Evolutionary conservation across 2,329 filamentous ascomycete species (phyloP), one percentile per base, ranked within the genome.

Genomic region (Aureobasidium mangrovei): DNA sequence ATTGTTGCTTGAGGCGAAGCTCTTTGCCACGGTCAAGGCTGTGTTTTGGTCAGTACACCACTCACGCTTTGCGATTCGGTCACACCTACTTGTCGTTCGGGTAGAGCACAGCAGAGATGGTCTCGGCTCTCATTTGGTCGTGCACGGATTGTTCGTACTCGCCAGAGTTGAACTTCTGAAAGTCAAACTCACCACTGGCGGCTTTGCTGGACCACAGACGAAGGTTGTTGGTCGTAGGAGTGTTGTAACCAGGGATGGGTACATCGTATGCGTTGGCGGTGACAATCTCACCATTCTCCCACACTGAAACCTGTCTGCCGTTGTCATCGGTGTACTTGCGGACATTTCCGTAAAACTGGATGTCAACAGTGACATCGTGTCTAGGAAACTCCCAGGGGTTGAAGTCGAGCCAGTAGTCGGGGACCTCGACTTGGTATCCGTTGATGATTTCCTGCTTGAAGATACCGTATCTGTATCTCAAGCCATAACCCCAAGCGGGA

Each of bases 381-480:
- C 93, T 81, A 40, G 91, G 90, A 65, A 97, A 98, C 69, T 98
- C 93, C 93, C 93, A 98, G 0, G 93, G 93, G 72, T 98, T 98
- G 72, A 97, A 96, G 69, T 97, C 93, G 53, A 98, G 82, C 93
- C 93, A 98, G 74, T 98, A 97, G 70, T 98, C 93, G 24, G 93
- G 93, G 56, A 97, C 87, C 68, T 98, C 93, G 60, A 98, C 90
- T 72, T 98, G 93, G 69, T 96, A 98, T 56, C 93, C 93, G 65
- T 97, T 87, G 57, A 96, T 84, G 64, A 98, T 97, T 75, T 97
- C 93, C 75, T 98, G 93, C 76, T 97, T 97, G 83, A 98, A 98
- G 69, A 98, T 98, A 67, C 74, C 74, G 58, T 97, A 97, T 69
- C 90, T 80, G 76, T 98, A 98, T 65, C 93, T 83, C 62, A 98